Base-by-base conservation (phyloP, 805 yeast species). In the Nakazawaea molendinolei region DNA sequence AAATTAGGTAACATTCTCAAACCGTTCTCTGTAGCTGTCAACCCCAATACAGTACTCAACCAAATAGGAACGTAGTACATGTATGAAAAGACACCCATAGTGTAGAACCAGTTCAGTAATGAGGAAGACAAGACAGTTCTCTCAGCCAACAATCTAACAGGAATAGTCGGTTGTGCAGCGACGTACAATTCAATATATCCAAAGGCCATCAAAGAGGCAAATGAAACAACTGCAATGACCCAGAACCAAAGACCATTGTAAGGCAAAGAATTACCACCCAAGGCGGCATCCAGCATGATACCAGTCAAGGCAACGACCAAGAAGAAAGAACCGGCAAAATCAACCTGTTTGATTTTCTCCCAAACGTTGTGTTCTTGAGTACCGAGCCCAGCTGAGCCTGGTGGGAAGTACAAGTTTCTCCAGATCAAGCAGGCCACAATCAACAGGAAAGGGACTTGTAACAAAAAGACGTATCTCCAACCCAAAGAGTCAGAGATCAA, bases 61-160 rank as follows among this genome's bases (percentile, higher is more conserved):
- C 67, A 82, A 14, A 86, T 66, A 1, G 95, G 95, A 3, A 78
- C 66, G 55, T 78, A 85, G 58, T 68, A 86, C 38, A 85, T 52
- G 44, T 68, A 65, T 2, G 86, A 61, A 52, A 71, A 82, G 13
- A 71, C 69, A 1, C 76, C 67, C 82, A 84, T 83, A 5, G 86
- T 75, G 53, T 69, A 65, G 46, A 82, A 77, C 75, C 84, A 76
- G 53, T 79, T 79, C 29, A 80, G 68, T 38, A 83, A 58, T 0
- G 86, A 76, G 0, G 85, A 76, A 8, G 79, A 67, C 23, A 78
- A 53, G 14, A 84, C 70, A 0, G 90, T 79, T 43, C 77, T 63
- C 45, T 75, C 67, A 6, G 60, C 56, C 44, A 82, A 58, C 33
- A 83, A 55, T n/a, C 62, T 56, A 25, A 82, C 62, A 1, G 90